Base-by-base conservation (phyloP, 2,329 filamentous ascomycete species). In the Helotiales sp. region DNA sequence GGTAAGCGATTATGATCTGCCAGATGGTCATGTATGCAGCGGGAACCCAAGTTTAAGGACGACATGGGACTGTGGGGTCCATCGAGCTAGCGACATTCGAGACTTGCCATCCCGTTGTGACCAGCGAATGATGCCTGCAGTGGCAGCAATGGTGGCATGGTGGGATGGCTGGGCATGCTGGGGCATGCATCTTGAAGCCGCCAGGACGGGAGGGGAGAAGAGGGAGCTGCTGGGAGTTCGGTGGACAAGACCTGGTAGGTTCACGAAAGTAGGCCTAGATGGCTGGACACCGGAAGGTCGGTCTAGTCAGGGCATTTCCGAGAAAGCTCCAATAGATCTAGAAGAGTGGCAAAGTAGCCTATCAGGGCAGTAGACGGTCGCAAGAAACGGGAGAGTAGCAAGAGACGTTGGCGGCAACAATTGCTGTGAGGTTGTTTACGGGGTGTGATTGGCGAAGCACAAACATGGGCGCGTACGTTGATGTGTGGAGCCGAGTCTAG, bases 1-100 rank as follows among this genome's bases (percentile, higher is more conserved):
- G 54, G 49, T 32, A 61, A 52, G 63, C 58, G 61, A 69, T 24
- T 49, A 70, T 55, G 66, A 69, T 68, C 64, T 66, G 40, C 63
- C 57, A 66, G 59, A 66, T 66, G 66, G 66, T 69, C 30, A 37
- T 30, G 61, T n/a, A 40, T 37, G 54, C 40, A 32, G 73, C 69
- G 73, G 72, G 74, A 74, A 67, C 68, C 63, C 69, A 67, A 72
- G 74, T 75, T 75, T 75, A 74, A 73, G 69, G 68, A 73, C 63
- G 65, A 70, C 67, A 68, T n/a, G 70, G 72, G 67, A 64, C 26
- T 63, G 54, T 37, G 40, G 43, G 34, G 59, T 40, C 32, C 30
- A 61, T n/a, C n/a, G 30, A 50, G 57, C 30, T 47, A 59, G 57
- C 26, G 58, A 57, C 22, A 30, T 47, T 52, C 37, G 47, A 62